phyloP scores from a whole-genome alignment of 106 monocot genomes.

The Dendrobium nobile region DNA sequence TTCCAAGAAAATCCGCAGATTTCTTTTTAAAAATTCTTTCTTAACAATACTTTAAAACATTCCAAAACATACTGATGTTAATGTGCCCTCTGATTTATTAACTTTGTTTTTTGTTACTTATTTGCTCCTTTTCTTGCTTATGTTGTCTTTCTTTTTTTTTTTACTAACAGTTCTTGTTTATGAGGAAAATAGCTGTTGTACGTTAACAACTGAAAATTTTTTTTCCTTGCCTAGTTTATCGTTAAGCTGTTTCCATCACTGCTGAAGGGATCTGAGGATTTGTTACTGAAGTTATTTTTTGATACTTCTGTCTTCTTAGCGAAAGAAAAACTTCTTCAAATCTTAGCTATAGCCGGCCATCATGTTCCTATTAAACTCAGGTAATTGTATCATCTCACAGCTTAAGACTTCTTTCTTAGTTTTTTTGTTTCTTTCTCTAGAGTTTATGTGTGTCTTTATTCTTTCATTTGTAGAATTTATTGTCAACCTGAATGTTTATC shows the following conservation, averaged over 20 bases:
- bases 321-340: background rate
- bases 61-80: background rate
- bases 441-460: background rate
- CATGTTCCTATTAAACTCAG: background rate
- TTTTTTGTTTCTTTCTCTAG: background rate
- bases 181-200: background rate
- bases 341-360: background rate
- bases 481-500: background rate
- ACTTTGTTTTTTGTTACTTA: background rate
- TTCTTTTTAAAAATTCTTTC: too few species aligned
- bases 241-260: conserved; percentile 2
- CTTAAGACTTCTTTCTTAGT: background rate
- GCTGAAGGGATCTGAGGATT: conserved; percentile 7
- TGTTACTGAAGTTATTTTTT: conserved; percentile 1
- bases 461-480: background rate
- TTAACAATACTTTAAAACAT: too few species aligned
- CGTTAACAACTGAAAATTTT: background rate
- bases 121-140: background rate
- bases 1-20: too few species aligned
- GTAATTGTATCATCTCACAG: background rate
- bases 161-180: background rate
- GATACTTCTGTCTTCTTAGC: background rate
- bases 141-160: background rate
- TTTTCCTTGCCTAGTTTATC: background rate
- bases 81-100: background rate